phyloP scores from a whole-genome alignment of 192 early-diverging fungal species.

The Rhizophlyctis rosea region DNA sequence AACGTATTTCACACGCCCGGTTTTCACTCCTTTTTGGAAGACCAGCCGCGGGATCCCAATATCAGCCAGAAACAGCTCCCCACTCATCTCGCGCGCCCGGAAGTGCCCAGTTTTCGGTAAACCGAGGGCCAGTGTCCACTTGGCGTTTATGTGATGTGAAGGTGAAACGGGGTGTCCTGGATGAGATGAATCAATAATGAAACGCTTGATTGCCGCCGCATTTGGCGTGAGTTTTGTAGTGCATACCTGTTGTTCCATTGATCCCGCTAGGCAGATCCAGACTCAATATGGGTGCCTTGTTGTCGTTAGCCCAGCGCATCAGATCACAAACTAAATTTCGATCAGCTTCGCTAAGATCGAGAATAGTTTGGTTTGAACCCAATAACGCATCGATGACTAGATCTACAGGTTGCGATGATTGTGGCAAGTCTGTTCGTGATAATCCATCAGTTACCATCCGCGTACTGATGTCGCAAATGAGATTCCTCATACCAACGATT shows the following conservation, averaged over 20 bases:
- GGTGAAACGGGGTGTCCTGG: conserved; percentile 51
- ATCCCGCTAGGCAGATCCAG: conserved; percentile 73
- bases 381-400: conserved; percentile 73
- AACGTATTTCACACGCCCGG: conserved; percentile 30
- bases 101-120: conserved; percentile 65
- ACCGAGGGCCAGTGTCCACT: conserved; percentile 77
- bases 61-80: conserved; percentile 76
- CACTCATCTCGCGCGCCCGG: conserved; percentile 46
- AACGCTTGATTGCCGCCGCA: no score
- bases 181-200: background rate
- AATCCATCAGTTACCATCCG: no score
- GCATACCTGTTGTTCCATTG: conserved; percentile 34
- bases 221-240: no score
- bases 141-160: conserved; percentile 57
- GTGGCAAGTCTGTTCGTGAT: conserved; percentile 54
- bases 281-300: conserved; percentile 45
- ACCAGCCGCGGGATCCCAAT: conserved; percentile 64
- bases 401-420: conserved; percentile 49
- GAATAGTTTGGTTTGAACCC: conserved; percentile 53
- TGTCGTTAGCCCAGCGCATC: conserved; percentile 71
- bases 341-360: conserved; percentile 49
- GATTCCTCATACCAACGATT: conserved; percentile 13
- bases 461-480: no score
- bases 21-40: conserved; percentile 51
- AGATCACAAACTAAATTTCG: conserved; percentile 46